Conservation (phyloP, 2,329 filamentous ascomycete species). For the Colletotrichum eleusines region DNA sequence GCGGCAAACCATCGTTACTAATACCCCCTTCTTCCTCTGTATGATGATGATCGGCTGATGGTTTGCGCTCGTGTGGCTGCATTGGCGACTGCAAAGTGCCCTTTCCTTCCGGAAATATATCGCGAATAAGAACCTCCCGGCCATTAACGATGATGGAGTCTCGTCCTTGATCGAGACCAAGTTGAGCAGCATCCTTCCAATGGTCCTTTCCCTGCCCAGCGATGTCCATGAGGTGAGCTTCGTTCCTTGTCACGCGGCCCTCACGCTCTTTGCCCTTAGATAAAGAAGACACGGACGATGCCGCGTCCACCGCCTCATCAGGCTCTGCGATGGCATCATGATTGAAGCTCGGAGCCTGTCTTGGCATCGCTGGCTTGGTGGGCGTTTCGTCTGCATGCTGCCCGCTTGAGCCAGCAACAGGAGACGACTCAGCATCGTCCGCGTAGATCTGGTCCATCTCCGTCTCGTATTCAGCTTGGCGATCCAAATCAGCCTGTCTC, state of each 20-base stretch:
- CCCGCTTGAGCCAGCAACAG: slow-evolving; percentile 28
- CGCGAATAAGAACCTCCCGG: slow-evolving; percentile 78
- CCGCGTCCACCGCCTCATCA: slow-evolving; percentile 57
- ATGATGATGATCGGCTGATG: slow-evolving; percentile 38
- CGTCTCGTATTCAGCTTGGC: slow-evolving; percentile 64
- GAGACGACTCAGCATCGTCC: slow-evolving; percentile 55
- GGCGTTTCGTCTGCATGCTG: slow-evolving; percentile 7
- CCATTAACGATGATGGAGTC: slow-evolving; percentile 78
- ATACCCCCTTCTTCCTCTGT: slow-evolving; percentile 44
- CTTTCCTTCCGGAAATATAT: slow-evolving; percentile 73
- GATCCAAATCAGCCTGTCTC: slow-evolving; percentile 74
- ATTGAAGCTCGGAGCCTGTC: slow-evolving; percentile 72
- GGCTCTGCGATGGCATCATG: slow-evolving; percentile 74
- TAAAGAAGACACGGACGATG: slow-evolving; percentile 28
- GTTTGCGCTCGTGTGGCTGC: slow-evolving; percentile 54
- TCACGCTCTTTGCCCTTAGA: slow-evolving; percentile 52
- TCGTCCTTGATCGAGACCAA: slow-evolving; percentile 72
- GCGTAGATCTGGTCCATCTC: slow-evolving; percentile 74
- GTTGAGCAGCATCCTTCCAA: slow-evolving; percentile 74
- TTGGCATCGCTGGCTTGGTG: slow-evolving; percentile 18
- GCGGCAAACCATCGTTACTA: slow-evolving; percentile 67
- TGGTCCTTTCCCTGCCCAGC: slow-evolving; percentile 82
- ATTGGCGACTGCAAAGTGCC: slow-evolving; percentile 67
- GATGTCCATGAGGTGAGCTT: slow-evolving; percentile 78
- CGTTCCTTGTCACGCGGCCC: slow-evolving; percentile 66